Evolutionary conservation across 495 filamentous ascomycete species (phyloP).

Genomic region (Lepraria neglecta): DNA sequence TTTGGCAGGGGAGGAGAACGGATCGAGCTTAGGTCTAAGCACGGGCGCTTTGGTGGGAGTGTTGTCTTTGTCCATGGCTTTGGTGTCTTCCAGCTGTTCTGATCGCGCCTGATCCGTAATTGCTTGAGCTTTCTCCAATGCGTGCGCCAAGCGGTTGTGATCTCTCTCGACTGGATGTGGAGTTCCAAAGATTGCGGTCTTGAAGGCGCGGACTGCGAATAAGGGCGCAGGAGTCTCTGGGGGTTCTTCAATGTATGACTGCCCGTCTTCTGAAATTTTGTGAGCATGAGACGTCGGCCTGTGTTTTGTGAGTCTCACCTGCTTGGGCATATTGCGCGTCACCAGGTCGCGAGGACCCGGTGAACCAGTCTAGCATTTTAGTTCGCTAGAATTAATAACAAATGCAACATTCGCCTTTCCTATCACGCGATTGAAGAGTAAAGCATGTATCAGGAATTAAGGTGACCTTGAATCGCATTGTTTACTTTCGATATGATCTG

Average conservation of each 20-base stretch:
- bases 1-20: slow-evolving; percentile 57
- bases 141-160: neutral
- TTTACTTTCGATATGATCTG: slow-evolving; percentile 1
- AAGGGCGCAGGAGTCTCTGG: slow-evolving; percentile 91
- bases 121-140: neutral
- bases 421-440: too few species aligned
- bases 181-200: slow-evolving; percentile 84
- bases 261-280: slow-evolving; percentile 15
- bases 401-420: neutral
- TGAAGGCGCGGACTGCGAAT: slow-evolving; percentile 89
- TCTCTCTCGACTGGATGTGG: slow-evolving; percentile 38
- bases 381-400: too few species aligned
- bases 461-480: slow-evolving; percentile 3
- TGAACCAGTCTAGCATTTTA: slow-evolving; percentile 38
- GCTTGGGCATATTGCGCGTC: slow-evolving; percentile 5
- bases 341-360: slow-evolving; percentile 26
- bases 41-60: neutral
- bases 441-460: neutral
- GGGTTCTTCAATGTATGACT: slow-evolving; percentile 44
- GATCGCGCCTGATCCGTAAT: neutral
- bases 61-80: slow-evolving; percentile 25
- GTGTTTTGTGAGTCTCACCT: slow-evolving; percentile 18
- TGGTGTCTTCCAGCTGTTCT: slow-evolving; percentile 10
- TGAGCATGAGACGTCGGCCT: neutral
- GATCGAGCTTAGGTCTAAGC: slow-evolving; percentile 26